Percentiles rank a stretch among this genome's conserved stretches.
Conservation (phyloP, 2,329 filamentous ascomycete genomes). For the Fusarium heterosporum region DNA sequence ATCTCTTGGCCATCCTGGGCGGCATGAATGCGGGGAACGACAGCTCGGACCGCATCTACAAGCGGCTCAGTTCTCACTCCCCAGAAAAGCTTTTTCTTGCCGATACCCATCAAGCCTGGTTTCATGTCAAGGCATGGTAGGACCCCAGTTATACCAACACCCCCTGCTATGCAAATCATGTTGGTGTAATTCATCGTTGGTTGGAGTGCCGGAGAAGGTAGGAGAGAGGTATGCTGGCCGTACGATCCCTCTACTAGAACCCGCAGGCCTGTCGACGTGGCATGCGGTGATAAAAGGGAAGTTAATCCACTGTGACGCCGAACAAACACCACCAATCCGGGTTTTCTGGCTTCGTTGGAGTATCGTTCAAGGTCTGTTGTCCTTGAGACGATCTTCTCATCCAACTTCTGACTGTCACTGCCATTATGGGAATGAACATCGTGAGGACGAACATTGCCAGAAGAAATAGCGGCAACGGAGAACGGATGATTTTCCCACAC, state of each 20-base stretch:
- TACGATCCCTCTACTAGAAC: constrained; percentile 48
- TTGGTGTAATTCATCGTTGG: constrained; percentile 41
- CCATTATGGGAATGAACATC: constrained; percentile 9
- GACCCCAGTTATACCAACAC: constrained; percentile 48
- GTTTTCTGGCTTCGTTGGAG: constrained; percentile 16
- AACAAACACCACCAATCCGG: constrained; percentile 47
- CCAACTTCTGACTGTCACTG: background rate
- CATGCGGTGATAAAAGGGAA: constrained; percentile 26
- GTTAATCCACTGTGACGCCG: constrained; percentile 44
- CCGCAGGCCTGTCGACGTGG: constrained; percentile 25
- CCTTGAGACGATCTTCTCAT: background rate
- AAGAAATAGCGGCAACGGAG: constrained; percentile 42
- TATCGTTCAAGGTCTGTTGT: background rate
- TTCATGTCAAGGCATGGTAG: constrained; percentile 42
- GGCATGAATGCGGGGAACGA: background rate
- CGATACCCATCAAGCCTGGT: constrained; percentile 27
- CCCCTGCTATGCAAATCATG: constrained; percentile 47
- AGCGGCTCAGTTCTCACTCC: constrained; percentile 22
- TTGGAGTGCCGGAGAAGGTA: background rate
- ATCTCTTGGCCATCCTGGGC: background rate
- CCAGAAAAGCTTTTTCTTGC: constrained; percentile 48
- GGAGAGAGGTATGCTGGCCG: constrained; percentile 24
- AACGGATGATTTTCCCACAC: constrained; percentile 51
- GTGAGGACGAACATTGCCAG: background rate
- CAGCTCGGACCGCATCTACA: background rate